These are phyloP conservation scores for Nemania abortiva DNA, from an alignment of 2,329 filamentous ascomycete species.

Conservation along the genomic window DNA sequence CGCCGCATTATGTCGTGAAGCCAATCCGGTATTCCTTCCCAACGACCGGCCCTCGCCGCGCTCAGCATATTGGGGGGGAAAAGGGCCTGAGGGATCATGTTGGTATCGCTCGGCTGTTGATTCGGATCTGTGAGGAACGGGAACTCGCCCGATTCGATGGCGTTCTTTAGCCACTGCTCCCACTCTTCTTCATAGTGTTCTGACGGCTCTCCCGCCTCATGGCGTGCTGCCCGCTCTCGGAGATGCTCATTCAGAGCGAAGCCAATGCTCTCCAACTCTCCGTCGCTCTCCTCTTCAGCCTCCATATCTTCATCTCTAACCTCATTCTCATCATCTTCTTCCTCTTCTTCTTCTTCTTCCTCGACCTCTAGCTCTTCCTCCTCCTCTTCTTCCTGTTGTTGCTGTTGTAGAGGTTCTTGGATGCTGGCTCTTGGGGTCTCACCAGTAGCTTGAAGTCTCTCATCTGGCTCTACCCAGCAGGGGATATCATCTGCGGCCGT, in stretches of 20 bases:
- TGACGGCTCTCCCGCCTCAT: constrained; percentile 69
- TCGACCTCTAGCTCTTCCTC: constrained; percentile 18
- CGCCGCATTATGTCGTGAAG: constrained; percentile 66
- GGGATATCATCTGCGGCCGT: constrained; percentile 77
- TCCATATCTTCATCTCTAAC: constrained; percentile 61
- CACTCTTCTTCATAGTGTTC: constrained; percentile 76
- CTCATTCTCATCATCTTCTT: constrained; percentile 37
- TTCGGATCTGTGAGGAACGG: constrained; percentile 61
- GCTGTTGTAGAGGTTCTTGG: constrained; percentile 50
- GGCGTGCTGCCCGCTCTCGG: constrained; percentile 71
- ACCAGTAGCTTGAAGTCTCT: constrained; percentile 45
- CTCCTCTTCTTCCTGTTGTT: constrained; percentile 19
- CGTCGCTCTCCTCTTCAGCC: constrained; percentile 66
- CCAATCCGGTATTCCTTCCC: constrained; percentile 69
- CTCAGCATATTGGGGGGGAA: constrained; percentile 66
- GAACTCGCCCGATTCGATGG: constrained; percentile 71
- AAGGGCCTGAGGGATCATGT: constrained; percentile 53
- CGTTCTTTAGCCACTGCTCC: constrained; percentile 81
- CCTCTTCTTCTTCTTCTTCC: constrained; percentile 15
- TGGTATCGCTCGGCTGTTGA: constrained; percentile 52
- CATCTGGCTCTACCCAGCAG: constrained; percentile 68
- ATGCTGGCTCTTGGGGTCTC: constrained; percentile 45
- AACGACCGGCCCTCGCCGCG: constrained; percentile 67
- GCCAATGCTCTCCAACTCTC: constrained; percentile 69
- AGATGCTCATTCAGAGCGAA: constrained; percentile 73